Evolutionary conservation across 768 basidiomycete genomes (phyloP).

Genomic region (Hysterangium stoloniferum): DNA sequence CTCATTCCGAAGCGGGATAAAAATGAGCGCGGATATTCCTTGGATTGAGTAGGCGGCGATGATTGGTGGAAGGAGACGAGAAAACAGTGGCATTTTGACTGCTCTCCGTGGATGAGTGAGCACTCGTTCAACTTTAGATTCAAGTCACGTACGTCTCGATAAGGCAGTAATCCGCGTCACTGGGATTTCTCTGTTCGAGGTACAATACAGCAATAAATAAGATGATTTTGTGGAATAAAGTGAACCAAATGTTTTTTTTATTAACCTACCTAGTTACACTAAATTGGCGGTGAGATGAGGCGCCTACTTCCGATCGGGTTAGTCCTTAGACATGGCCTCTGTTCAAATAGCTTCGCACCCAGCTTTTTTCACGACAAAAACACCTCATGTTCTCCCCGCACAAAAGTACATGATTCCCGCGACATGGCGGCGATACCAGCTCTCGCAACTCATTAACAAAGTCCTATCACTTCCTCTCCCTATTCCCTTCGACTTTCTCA

Average conservation of each 20-base stretch:
- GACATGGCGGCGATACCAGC: conserved; percentile 89
- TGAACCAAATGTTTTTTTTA: no score
- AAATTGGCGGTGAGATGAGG: no score
- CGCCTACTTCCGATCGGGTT: no score
- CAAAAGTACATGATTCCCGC: conserved; percentile 92
- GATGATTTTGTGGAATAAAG: no score
- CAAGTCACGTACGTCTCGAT: no score
- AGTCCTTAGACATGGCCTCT: conserved; percentile 2
- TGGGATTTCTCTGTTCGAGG: no score
- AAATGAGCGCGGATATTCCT: conserved; percentile 39
- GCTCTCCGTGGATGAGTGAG: no score
- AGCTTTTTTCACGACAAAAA: conserved; percentile 66
- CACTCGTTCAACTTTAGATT: no score
- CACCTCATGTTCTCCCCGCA: conserved; percentile 65
- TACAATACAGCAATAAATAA: no score
- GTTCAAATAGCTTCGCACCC: conserved; percentile 24
- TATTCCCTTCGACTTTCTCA: conserved; percentile 89
- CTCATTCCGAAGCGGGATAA: conserved; percentile 59
- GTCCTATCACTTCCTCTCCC: conserved; percentile 67
- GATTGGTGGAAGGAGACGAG: conserved; percentile 42
- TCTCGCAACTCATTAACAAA: conserved; percentile 96
- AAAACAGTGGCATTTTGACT: conserved; percentile 38
- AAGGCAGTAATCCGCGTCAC: no score
- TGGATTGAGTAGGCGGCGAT: conserved; percentile 46
- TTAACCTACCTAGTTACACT: no score